Evolutionary conservation across 2,329 filamentous ascomycete species (phyloP), one percentile per base, ranked within the genome.

Genomic region (Talaromyces atroroseus): DNA sequence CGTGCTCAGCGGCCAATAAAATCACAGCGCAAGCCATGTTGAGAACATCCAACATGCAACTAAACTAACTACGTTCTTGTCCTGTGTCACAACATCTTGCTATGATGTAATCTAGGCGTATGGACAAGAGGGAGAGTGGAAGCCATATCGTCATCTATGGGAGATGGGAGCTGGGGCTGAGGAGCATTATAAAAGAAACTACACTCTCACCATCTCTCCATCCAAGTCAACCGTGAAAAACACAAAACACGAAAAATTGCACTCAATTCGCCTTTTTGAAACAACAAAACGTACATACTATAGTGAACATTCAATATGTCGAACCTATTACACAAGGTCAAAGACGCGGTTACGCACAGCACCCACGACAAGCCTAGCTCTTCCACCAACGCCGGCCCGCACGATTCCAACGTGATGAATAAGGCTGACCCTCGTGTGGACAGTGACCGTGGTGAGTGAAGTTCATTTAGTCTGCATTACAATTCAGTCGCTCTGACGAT

Each of bases 351-450:
- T 29, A 56, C 53, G 12, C 36, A 44, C 38, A 2, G 11, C 51
- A 24, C 50, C 21, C 57, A 56, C 26, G 56, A 58, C 56, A 52
- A 58, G 56, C 42, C 32, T 18, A 59, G 52, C 11, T 32, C 44
- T 42, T 52, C 52, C 36, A 58, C 59, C 46, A 54, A 58, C 57
- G 63, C 62, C 23, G 70, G 73, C n/a, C 73, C 72, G 26, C 72
- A 75, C 58, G 61, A 62, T 10, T 71, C 71, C 21, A 73, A 73
- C 21, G 42, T 70, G 10, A 66, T 68, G 42, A 77, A 77, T 57
- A 74, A 70, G 56, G 44, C 65, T 7, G 74, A 76, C 56, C 64
- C 62, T 40, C 56, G 62, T 11, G 60, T 65, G 5, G 66, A 74
- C 56, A 68, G 62, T 40, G 67, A 70, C 52, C 60, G 59, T 24